These are phyloP conservation scores for Rhizopogon vulgaris DNA, from an alignment of 768 basidiomycete genomes.

Conservation along the genomic window DNA sequence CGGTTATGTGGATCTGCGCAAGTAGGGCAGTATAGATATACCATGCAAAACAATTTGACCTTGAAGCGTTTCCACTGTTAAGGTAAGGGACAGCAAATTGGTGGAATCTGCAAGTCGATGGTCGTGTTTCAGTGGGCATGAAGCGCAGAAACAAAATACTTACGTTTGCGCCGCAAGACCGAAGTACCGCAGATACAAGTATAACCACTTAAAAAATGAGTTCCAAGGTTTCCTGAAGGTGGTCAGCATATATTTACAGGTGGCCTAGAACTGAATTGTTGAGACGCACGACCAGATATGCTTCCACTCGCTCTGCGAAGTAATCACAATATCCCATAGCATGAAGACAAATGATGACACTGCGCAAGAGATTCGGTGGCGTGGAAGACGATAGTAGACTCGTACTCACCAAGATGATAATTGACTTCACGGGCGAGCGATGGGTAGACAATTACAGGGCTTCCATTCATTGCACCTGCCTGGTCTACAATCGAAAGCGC, in stretches of 20 bases:
- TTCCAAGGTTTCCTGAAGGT: constrained; percentile 11
- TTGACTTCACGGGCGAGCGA: neutral
- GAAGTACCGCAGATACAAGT: constrained; percentile 5
- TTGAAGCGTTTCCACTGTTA: constrained; percentile 7
- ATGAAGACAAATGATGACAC: constrained; percentile 22
- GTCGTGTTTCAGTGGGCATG: neutral
- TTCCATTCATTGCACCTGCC: neutral
- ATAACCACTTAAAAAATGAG: constrained; percentile 14
- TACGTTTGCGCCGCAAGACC: constrained; percentile 2
- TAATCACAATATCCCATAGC: constrained; percentile 23
- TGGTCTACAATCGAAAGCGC: neutral
- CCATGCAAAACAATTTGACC: constrained; percentile 11
- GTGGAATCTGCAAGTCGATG: neutral
- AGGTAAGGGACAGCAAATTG: constrained; percentile 5
- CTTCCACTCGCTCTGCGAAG: constrained; percentile 18
- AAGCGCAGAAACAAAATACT: neutral
- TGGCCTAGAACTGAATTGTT: neutral
- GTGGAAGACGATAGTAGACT: neutral
- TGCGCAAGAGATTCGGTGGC: neutral
- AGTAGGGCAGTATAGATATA: constrained; percentile 12
- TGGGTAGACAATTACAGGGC: neutral
- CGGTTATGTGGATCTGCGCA: constrained; percentile 9
- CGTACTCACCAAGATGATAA: neutral
- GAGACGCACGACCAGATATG: constrained; percentile 26
- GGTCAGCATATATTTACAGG: neutral